Base-by-base conservation (phyloP, 176 grass and related monocot species). In the Carex cristatella region DNA sequence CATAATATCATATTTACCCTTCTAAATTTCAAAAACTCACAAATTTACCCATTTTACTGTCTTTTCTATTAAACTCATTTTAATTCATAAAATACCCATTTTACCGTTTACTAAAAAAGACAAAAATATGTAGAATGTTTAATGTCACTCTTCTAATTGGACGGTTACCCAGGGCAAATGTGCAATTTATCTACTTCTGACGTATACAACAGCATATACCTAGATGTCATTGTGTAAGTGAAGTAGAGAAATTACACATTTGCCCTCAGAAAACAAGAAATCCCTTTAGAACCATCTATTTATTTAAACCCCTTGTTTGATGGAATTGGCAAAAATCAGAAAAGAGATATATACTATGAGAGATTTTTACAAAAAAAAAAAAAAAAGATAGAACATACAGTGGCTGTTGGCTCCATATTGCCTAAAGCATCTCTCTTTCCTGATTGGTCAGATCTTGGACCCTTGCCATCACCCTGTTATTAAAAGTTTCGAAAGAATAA, bases 401-500 rank as follows among this genome's bases (percentile, higher is more conserved):
- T 86, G 61, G 85, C 79, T 74, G 68, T 88, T 61, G 87, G 87
- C 40, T 95, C 83, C 32, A 84, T 69, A 15, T 84, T 85, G 74
- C 72, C 79, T 86, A 87, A 65, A 82, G 40, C 65, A 46, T 89
- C 85, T 91, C 81, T 90, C 87, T 89, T 95, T 85, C 86, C 91
- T 49, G 85, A 33, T 53, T 89, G 89, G 28, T 92, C 90, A 60
- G 91, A 66, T 83, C 69, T 88, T 0, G 91, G 87, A 74, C 87
- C 87, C 69, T 91, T 95, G 82, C 84, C 84, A 48, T 95, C 93
- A 81, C 85, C 91, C 93, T 95, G 61, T 83, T 32, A 44, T 69
- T 66, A 53, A 14, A 84, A 67, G 44, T 71, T 71, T 69, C 64
- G 32, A 84, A 67, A 9, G 8, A 83, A 57, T 6, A 44, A 15